phyloP scores from a whole-genome alignment of 169 alveolate species.

The Plasmodium ovale region DNA sequence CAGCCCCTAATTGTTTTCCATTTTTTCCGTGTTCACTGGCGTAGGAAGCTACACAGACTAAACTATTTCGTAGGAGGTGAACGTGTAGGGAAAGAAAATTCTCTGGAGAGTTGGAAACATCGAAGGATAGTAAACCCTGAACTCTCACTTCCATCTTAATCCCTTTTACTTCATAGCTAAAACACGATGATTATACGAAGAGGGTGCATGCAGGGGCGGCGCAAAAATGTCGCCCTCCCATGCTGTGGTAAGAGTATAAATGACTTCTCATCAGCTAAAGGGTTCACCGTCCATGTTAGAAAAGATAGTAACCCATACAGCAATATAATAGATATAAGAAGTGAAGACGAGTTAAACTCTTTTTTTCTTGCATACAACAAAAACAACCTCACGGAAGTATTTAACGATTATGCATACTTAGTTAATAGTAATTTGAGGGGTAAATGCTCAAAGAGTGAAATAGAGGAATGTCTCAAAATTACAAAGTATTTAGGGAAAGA shows the following conservation, averaged over 20 bases:
- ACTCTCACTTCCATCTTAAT: no score
- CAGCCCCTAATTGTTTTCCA: no score
- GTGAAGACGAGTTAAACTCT: slow-evolving; percentile 7
- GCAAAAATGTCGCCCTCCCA: background rate
- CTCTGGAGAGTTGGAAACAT: no score
- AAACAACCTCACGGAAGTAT: background rate
- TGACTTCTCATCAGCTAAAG: background rate
- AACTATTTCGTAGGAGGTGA: no score
- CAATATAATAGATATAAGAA: no score
- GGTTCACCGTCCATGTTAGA: no score
- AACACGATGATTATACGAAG: background rate
- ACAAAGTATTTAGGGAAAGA: slow-evolving; percentile 12
- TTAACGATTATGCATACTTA: slow-evolving; percentile 23
- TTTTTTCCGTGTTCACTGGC: no score
- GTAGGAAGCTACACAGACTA: no score
- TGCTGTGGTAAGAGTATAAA: background rate
- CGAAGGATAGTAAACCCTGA: no score
- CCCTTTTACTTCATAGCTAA: no score
- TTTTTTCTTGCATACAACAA: slow-evolving; percentile 21
- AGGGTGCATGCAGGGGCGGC: background rate
- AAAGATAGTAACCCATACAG: no score
- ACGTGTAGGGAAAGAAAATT: no score
- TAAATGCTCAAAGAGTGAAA: slow-evolving; percentile 23
- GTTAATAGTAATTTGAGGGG: slow-evolving; percentile 8
- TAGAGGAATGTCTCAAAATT: slow-evolving; percentile 20